phyloP scores from a whole-genome alignment of 805 yeast genomes.

The Wickerhamomyces chambardii region DNA sequence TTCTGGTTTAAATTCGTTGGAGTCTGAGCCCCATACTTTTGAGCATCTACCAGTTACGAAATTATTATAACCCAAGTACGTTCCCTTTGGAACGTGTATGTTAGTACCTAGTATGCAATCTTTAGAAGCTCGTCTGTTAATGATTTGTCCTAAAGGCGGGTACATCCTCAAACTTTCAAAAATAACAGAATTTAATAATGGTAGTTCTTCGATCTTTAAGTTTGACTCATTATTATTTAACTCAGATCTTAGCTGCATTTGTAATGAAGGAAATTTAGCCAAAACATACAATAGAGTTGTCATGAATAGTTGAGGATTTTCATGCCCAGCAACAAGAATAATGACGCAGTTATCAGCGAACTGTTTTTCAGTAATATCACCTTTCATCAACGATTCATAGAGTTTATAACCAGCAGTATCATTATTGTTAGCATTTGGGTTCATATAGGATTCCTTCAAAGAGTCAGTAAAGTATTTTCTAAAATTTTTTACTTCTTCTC shows the following conservation, averaged over 20 bases:
- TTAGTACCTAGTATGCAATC: constrained; percentile 28
- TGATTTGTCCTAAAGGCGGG: constrained; percentile 51
- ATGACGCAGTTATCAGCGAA: constrained; percentile 46
- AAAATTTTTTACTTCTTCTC: constrained; percentile 32
- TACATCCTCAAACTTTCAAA: constrained; percentile 39
- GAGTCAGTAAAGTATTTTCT: constrained; percentile 24
- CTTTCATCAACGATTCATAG: constrained; percentile 27
- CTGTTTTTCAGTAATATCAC: constrained; percentile 32
- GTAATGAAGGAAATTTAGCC: constrained; percentile 30
- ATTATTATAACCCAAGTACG: constrained; percentile 48
- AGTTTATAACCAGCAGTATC: constrained; percentile 32
- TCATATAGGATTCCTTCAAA: constrained; percentile 22
- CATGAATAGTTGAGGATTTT: constrained; percentile 46
- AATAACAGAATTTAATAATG: constrained; percentile 25
- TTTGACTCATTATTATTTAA: constrained; percentile 2
- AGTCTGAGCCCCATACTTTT: constrained; percentile 33
- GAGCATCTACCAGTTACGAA: constrained; percentile 39
- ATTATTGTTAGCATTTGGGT: constrained; percentile 12
- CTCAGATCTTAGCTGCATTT: constrained; percentile 20
- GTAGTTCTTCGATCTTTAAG: constrained; percentile 8
- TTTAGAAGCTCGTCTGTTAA: constrained; percentile 36
- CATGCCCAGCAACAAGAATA: constrained; percentile 54
- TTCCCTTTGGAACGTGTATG: constrained; percentile 37
- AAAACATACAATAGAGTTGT: constrained; percentile 36
- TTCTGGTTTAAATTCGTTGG: constrained; percentile 34